Conservation (phyloP, 257 asterid genomes). For the Misopates orontium region DNA sequence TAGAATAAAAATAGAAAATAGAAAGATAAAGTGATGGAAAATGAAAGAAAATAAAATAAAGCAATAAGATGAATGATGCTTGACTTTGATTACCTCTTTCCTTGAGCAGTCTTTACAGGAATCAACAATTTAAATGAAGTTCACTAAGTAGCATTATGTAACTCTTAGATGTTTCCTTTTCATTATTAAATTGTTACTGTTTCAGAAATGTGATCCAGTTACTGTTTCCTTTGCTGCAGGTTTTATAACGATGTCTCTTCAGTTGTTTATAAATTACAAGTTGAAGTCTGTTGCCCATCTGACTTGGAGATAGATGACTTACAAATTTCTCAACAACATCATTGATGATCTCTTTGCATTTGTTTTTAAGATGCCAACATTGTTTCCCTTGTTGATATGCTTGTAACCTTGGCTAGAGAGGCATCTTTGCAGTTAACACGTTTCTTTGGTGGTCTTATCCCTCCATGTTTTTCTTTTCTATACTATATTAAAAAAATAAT, state of each 20-base stretch:
- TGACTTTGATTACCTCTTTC: conserved; percentile 5
- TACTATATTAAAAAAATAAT: no score
- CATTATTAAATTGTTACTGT: no score
- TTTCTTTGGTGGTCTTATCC: no score
- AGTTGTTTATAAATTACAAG: conserved; percentile 89
- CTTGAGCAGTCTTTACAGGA: background rate
- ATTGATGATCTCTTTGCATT: conserved; percentile 99
- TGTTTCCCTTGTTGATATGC: conserved; percentile 37
- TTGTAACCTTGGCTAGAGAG: background rate
- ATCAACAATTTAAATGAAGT: background rate
- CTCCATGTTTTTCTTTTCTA: no score
- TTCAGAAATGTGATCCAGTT: background rate
- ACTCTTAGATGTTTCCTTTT: no score
- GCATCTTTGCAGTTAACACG: no score
- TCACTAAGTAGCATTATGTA: background rate
- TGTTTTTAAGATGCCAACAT: conserved; percentile 90
- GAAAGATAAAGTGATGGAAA: no score
- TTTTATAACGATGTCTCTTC: conserved; percentile 99
- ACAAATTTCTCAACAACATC: conserved; percentile 88
- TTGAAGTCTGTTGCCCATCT: conserved; percentile 92
- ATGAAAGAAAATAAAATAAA: background rate
- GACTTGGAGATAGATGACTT: conserved; percentile 99
- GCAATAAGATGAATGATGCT: background rate
- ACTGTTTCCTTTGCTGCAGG: conserved; percentile 52
- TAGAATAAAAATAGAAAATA: no score